Evolutionary conservation across 768 basidiomycete species (phyloP), one percentile per base, ranked within the genome.

Genomic region (Melanogaster broomeanus): DNA sequence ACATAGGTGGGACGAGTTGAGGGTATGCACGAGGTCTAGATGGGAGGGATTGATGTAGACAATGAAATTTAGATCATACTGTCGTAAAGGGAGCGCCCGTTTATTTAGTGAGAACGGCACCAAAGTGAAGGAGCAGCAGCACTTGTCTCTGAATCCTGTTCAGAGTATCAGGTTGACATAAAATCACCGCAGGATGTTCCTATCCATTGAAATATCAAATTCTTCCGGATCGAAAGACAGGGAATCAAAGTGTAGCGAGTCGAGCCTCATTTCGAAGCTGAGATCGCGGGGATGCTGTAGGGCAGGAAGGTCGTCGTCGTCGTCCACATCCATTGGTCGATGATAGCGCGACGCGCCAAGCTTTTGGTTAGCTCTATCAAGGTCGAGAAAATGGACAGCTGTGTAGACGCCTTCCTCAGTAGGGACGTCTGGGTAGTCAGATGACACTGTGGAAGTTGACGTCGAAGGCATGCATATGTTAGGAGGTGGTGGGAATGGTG

Each of bases 241-340:
- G 1, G 79, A 74, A 56, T 89, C 87, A 62, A 89, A 89, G 62
- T 87, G 85, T 48, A 89, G 72, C 28, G 87, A 87, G 61, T 87
- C 84, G 13, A 89, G 79, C 33, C 70, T 73, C 84, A 87, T 82
- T 72, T 89, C 84, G 44, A 84, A 69, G 54, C 77, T 79, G 55
- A 69, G 53, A 45, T 85, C 78, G 30, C 61, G 67, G 33, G 64
- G 61, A 34, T 45, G 66, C 43, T 34, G 44, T 16, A 48, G 44
- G 10, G 45, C 28, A 27, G 47, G 45, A 1, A 55, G 10, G 16
- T 47, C 39, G 18, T 49, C 45, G 28, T 43, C 30, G 24, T 34
- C 42, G 18, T 19, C 37, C 25, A 44, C 45, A 22, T 45, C 53
- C 21, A 46, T 25, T 37, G 28, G 28, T 33, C 35, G 52, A 41